Evolutionary conservation across 352 stramenopile species (phyloP).

Genomic region (Pythium rhizo-oryzae): DNA sequence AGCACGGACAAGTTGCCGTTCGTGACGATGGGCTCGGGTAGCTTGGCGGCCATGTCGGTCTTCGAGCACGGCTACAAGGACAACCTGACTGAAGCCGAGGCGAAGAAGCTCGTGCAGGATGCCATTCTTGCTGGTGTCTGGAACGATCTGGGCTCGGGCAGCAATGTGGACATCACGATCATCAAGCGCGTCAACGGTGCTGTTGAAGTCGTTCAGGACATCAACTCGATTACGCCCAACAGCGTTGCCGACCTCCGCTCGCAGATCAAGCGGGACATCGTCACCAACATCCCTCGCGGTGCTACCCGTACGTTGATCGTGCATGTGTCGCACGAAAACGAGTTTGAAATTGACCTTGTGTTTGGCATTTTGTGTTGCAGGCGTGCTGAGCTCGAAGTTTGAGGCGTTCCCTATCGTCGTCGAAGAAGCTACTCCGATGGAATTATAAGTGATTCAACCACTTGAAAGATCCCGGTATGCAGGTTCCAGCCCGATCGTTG

Average conservation of each 20-base stretch:
- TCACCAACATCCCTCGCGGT: conserved; percentile 81
- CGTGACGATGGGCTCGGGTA: conserved; percentile 98
- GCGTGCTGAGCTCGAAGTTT: conserved; percentile 73
- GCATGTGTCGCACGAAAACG: background rate
- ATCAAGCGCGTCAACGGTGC: conserved; percentile 91
- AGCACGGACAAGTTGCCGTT: conserved; percentile 97
- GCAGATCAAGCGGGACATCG: conserved; percentile 84
- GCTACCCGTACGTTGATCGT: conserved; percentile 64
- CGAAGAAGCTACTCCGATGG: conserved; percentile 78
- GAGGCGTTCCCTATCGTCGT: conserved; percentile 74
- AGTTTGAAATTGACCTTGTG: background rate
- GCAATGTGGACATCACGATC: conserved; percentile 96
- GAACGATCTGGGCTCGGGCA: conserved; percentile 98
- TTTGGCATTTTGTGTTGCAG: conserved; percentile 27
- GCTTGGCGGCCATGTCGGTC: conserved; percentile 97
- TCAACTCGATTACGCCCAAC: conserved; percentile 95
- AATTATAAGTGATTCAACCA: conserved; percentile 49
- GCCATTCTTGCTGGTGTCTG: conserved; percentile 97
- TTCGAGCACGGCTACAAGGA: conserved; percentile 97
- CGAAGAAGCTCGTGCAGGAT: conserved; percentile 96
- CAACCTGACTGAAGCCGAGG: conserved; percentile 95
- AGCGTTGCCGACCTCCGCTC: conserved; percentile 87
- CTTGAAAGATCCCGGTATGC: background rate
- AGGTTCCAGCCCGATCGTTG: background rate
- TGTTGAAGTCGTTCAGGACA: conserved; percentile 86